Percentiles rank a stretch among this genome's conserved stretches.
Evolutionary conservation across 202 grass and related monocot species (phyloP).

Genomic region (Panicum hallii): DNA sequence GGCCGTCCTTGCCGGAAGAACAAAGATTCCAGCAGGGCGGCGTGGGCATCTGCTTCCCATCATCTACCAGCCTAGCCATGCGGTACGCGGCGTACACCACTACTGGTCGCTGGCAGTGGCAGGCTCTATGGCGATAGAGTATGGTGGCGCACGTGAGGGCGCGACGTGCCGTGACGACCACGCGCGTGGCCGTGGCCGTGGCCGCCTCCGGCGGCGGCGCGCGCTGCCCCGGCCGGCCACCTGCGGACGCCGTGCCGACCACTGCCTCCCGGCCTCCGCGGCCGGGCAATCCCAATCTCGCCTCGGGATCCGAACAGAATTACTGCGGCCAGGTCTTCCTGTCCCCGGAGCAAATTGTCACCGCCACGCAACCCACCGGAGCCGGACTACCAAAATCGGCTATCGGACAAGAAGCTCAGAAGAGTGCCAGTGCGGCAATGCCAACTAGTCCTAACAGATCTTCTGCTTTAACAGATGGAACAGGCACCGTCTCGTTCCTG

Average conservation of each 20-base stretch:
- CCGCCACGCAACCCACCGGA: not conserved
- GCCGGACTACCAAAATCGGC: not conserved
- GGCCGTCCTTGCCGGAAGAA: not conserved
- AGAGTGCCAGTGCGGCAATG: not conserved
- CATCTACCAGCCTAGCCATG: not conserved
- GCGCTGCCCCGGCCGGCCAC: slow-evolving; percentile 26
- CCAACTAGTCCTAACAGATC: not conserved
- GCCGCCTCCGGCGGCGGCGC: slow-evolving; percentile 8
- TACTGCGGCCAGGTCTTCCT: not conserved
- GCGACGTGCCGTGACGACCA: slow-evolving; percentile 39
- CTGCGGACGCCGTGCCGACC: slow-evolving; percentile 40
- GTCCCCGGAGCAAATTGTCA: not conserved
- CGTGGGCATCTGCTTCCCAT: not conserved
- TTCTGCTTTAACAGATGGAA: not conserved
- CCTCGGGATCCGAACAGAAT: slow-evolving; percentile 41
- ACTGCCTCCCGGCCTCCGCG: slow-evolving; percentile 12
- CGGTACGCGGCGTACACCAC: not conserved
- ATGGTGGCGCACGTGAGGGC: slow-evolving; percentile 33
- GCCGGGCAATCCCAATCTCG: not conserved
- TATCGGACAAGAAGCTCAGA: not conserved
- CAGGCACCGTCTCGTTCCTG: too few relatives aligned
- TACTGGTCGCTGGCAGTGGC: too few relatives aligned
- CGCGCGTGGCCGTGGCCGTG: slow-evolving; percentile 17
- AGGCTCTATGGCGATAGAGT: not conserved
- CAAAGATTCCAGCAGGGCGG: slow-evolving; percentile 33